Percentiles rank a stretch among this genome's conserved stretches.
Conservation (phyloP, 768 basidiomycete species). For the Daedaleopsis nitida region DNA sequence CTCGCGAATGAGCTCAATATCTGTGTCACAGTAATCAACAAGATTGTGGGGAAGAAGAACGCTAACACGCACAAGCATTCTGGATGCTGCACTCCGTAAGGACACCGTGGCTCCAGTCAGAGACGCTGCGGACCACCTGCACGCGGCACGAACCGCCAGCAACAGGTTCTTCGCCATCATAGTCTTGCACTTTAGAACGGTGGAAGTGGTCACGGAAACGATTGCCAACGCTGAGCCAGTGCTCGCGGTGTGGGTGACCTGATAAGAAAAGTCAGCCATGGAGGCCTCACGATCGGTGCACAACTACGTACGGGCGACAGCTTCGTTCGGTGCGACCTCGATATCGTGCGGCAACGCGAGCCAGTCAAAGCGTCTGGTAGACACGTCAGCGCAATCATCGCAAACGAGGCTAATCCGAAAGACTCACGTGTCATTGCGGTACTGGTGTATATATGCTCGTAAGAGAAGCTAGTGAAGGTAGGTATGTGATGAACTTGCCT, state of each 20-base stretch:
- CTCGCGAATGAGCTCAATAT: constrained; percentile 79
- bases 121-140: constrained; percentile 84
- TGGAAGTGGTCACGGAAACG: constrained; percentile 70
- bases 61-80: constrained; percentile 66
- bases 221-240: constrained; percentile 58
- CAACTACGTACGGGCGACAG: constrained; percentile 53
- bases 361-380: constrained; percentile 54
- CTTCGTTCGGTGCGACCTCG: constrained; percentile 60
- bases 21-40: constrained; percentile 38
- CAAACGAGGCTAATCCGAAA: neutral
- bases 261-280: neutral
- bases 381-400: neutral
- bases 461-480: neutral
- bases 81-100: constrained; percentile 90
- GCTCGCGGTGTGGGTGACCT: constrained; percentile 70
- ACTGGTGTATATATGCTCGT: constrained; percentile 19
- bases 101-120: constrained; percentile 94
- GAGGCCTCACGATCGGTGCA: neutral
- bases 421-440: constrained; percentile 49
- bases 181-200: constrained; percentile 33
- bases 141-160: constrained; percentile 62
- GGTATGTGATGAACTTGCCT: constrained; percentile 40
- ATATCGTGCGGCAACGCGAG: constrained; percentile 81
- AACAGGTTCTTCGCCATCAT: constrained; percentile 40
- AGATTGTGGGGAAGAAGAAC: neutral